Conservation (phyloP, 305 asterid genomes). For the Fraxinus platypoda region DNA sequence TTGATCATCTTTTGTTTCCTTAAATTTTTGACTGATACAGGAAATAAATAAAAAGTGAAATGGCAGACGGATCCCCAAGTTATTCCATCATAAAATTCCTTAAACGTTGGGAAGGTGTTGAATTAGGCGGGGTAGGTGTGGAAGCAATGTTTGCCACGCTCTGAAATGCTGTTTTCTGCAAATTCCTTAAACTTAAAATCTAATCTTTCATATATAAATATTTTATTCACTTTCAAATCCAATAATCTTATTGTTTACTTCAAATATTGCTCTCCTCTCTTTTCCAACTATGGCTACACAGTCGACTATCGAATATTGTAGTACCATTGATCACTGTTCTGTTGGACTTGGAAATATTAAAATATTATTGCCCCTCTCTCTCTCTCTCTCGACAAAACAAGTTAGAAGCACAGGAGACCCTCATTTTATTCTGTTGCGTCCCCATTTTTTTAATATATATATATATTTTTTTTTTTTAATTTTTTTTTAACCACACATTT, state of each 20-base stretch:
- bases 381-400: not conserved
- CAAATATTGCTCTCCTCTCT: not conserved
- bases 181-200: no score
- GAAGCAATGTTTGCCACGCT: slow-evolving; percentile 28
- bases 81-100: no score
- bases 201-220: not conserved
- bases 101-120: slow-evolving; percentile 23
- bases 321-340: not conserved
- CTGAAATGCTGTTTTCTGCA: slow-evolving; percentile 43
- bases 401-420: not conserved
- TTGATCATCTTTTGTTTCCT: not conserved
- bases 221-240: not conserved
- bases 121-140: slow-evolving; percentile 28
- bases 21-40: not conserved
- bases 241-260: no score
- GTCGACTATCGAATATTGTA: no score
- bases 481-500: no score
- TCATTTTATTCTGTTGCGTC: not conserved
- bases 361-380: no score
- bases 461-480: no score
- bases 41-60: not conserved
- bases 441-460: no score
- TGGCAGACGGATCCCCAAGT: not conserved
- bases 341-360: not conserved
- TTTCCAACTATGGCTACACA: not conserved